phyloP scores from a whole-genome alignment of 306 rosid species.

The Corylus heterophylla region DNA sequence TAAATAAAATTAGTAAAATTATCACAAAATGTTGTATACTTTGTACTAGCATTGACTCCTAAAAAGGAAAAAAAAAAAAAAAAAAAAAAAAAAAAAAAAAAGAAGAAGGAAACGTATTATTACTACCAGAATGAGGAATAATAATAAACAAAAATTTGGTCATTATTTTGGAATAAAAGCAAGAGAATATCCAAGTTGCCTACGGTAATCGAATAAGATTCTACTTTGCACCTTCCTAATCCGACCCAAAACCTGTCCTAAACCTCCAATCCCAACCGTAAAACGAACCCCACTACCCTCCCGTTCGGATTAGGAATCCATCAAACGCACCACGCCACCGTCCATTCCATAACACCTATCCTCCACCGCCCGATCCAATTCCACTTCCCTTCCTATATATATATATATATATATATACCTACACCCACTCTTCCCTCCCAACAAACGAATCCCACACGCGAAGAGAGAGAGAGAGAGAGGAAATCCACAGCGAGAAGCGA shows the following conservation, averaged over 20 bases:
- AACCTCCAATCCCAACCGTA: background rate
- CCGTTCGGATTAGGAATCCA: background rate
- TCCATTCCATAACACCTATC: background rate
- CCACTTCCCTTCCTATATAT: background rate
- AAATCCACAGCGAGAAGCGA: background rate
- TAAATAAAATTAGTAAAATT: too few relatives aligned
- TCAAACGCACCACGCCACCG: background rate
- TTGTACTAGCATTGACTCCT: too few relatives aligned
- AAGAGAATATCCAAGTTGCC: too few relatives aligned
- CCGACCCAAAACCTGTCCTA: background rate
- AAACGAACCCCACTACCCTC: background rate
- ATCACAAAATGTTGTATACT: too few relatives aligned
- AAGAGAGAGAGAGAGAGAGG: background rate
- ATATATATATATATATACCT: background rate
- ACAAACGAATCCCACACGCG: conserved; percentile 32
- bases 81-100: too few relatives aligned
- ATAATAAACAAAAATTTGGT: too few relatives aligned
- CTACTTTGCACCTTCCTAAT: background rate
- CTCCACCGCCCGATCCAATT: conserved; percentile 26
- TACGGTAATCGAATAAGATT: background rate
- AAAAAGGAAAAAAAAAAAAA: too few relatives aligned
- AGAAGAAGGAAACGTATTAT: too few relatives aligned
- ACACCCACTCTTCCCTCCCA: background rate
- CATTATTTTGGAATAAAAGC: too few relatives aligned
- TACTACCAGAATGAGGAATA: background rate